These are phyloP conservation scores for Pichia terricola DNA, from an alignment of 1,139 yeast genomes.

Conservation along the genomic window DNA sequence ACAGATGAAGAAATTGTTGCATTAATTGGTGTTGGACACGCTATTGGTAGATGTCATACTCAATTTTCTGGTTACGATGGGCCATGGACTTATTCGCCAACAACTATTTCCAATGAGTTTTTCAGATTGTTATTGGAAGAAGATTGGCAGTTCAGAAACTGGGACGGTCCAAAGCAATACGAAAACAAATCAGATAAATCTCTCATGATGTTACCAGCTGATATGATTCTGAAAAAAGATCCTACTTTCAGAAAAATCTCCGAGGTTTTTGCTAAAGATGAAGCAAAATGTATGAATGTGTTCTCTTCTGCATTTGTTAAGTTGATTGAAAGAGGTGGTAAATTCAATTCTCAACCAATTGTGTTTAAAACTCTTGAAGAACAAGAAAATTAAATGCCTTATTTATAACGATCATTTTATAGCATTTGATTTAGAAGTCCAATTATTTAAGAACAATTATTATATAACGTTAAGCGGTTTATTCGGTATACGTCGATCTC, in stretches of 20 bases:
- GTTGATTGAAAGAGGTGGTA: slow-evolving; percentile 48
- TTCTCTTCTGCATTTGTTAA: slow-evolving; percentile 45
- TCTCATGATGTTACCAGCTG: slow-evolving; percentile 63
- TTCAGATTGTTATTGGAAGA: slow-evolving; percentile 62
- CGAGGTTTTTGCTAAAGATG: slow-evolving; percentile 45
- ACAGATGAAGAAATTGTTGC: slow-evolving; percentile 80
- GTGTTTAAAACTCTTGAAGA: slow-evolving; percentile 65
- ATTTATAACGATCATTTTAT: no score
- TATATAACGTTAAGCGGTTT: no score
- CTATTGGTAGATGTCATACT: slow-evolving; percentile 69
- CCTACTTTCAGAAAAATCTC: slow-evolving; percentile 40
- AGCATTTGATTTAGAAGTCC: not conserved
- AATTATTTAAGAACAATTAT: no score
- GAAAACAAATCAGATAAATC: slow-evolving; percentile 63
- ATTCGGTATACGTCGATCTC: no score
- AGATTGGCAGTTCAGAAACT: slow-evolving; percentile 66
- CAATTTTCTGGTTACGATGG: slow-evolving; percentile 72
- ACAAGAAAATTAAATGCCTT: slow-evolving; percentile 29
- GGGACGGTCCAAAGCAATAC: slow-evolving; percentile 72
- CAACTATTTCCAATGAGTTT: slow-evolving; percentile 75
- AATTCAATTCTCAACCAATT: slow-evolving; percentile 38
- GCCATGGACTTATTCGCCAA: slow-evolving; percentile 91
- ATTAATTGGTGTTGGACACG: slow-evolving; percentile 73
- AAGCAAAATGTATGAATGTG: slow-evolving; percentile 40
- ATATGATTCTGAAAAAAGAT: slow-evolving; percentile 45